Percentiles rank a stretch among this genome's conserved stretches.
These are phyloP conservation scores for Fusarium oligoseptatum DNA, from an alignment of 2,329 filamentous ascomycete species.

Conservation along the genomic window DNA sequence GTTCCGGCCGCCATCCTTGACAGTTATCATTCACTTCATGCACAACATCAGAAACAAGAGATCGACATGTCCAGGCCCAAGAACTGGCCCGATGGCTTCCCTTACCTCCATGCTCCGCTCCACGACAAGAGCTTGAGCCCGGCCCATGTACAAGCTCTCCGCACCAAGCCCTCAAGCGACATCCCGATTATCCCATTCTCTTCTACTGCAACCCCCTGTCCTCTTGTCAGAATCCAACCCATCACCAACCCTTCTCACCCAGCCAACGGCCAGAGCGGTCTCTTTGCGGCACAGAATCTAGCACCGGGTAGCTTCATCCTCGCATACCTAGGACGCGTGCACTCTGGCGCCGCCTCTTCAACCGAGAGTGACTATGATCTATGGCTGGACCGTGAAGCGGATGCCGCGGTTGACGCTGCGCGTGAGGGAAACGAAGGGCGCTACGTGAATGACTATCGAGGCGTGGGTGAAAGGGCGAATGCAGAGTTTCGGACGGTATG, in stretches of 20 bases:
- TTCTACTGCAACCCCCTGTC: slow-evolving; percentile 58
- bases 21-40: not conserved
- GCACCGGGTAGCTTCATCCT: slow-evolving; percentile 68
- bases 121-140: slow-evolving; percentile 62
- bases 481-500: slow-evolving; percentile 72
- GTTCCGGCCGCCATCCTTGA: not conserved
- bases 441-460: slow-evolving; percentile 77
- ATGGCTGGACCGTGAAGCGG: slow-evolving; percentile 69
- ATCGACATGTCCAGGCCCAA: slow-evolving; percentile 58
- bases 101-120: slow-evolving; percentile 65
- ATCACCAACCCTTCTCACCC: slow-evolving; percentile 68
- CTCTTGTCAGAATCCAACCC: slow-evolving; percentile 66
- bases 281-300: slow-evolving; percentile 70
- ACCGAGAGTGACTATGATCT: slow-evolving; percentile 70
- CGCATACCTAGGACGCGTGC: slow-evolving; percentile 72
- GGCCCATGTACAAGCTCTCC: slow-evolving; percentile 57
- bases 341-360: slow-evolving; percentile 54
- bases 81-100: slow-evolving; percentile 69
- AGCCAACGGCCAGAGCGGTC: slow-evolving; percentile 69
- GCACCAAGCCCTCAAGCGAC: slow-evolving; percentile 45
- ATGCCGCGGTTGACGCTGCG: slow-evolving; percentile 72
- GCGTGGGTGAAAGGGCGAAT: slow-evolving; percentile 66
- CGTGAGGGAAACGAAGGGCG: slow-evolving; percentile 72
- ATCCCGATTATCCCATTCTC: slow-evolving; percentile 44
- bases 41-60: not conserved